Evolutionary conservation across 1,139 yeast species (phyloP), one percentile per base, ranked within the genome.

Genomic region (Protomyces inundatus): DNA sequence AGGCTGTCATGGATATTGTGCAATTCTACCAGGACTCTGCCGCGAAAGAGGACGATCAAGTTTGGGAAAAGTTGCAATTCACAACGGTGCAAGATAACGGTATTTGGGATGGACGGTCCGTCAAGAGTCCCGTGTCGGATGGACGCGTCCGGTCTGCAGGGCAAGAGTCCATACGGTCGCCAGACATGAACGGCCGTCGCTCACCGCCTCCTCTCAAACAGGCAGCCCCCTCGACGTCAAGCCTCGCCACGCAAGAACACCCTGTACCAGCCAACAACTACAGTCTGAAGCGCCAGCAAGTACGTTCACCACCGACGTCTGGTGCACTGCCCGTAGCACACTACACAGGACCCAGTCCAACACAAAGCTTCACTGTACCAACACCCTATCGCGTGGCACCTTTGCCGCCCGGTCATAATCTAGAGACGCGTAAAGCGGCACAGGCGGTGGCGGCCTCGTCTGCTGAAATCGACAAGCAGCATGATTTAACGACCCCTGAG

Each of bases 1-100:
- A 90, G 75, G 97, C 96, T 0, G 96, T 90, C 6, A 85, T 88
- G 82, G 96, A 90, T 72, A 90, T 91, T 68, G 95, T 91, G 66
- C 89, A 91, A 51, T 90, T 89, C 72, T 89, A 88, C 73, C 65
- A 53, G 32, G 65, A 55, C 54, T 40, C 53, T 12, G 48, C 63
- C 23, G 50, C 75, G 72, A 64, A 73, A 72, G 69, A 61, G 36
- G 54, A 51, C 50, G 61, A 45, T 52, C 57, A 60, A 33, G 58
- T 51, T 12, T 40, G 61, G 54, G 55, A 52, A 37, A 48, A 50
- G 42, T 23, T 60, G 55, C 55, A 48, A 23, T 51, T 51, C 52
- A 52, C 62, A 37, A 58, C 48, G 30, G 48, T 42, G 6, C 48
- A 42, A 30, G 48, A 42, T 42, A 34, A 35, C n/a, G 39, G 39